Conservation (phyloP, 495 filamentous ascomycete genomes). For the Massariosphaeria phaeospora region DNA sequence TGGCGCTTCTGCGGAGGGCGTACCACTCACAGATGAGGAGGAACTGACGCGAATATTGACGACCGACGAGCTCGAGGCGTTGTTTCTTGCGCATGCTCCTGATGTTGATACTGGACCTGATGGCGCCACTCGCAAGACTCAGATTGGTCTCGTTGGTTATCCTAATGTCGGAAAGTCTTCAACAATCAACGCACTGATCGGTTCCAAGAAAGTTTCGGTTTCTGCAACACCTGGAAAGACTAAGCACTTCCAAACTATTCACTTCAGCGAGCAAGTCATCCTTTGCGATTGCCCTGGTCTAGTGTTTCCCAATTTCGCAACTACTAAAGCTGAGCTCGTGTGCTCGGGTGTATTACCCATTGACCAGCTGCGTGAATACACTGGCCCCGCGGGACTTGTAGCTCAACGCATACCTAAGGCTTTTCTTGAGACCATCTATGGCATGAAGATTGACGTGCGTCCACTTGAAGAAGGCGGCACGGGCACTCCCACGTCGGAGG, state of each 20-base stretch:
- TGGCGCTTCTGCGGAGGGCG: conserved; percentile 28
- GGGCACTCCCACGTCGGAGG: conserved; percentile 79
- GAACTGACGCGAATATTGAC: conserved; percentile 75
- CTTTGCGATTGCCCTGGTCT: conserved; percentile 98
- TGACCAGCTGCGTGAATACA: conserved; percentile 93
- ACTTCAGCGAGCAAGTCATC: conserved; percentile 79
- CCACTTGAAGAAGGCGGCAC: conserved; percentile 91
- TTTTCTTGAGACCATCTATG: conserved; percentile 89
- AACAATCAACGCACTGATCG: conserved; percentile 96
- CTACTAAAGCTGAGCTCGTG: conserved; percentile 93
- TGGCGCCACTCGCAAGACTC: conserved; percentile 57
- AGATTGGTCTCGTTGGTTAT: conserved; percentile 94
- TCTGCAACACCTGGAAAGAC: conserved; percentile 97
- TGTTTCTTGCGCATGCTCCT: conserved; percentile 61
- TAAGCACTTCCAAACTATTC: conserved; percentile 99
- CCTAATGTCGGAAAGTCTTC: conserved; percentile 99
- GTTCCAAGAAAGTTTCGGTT: conserved; percentile 97
- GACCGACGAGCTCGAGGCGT: conserved; percentile 82
- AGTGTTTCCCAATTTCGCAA: conserved; percentile 97
- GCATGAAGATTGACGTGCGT: conserved; percentile 76
- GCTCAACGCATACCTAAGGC: conserved; percentile 82
- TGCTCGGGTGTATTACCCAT: conserved; percentile 94
- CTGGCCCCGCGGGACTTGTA: conserved; percentile 81
- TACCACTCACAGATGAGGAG: conserved; percentile 28
- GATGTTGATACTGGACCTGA: conserved; percentile 38